Base-by-base conservation (phyloP, 2,329 filamentous ascomycete species). In the Verticillium isaacii region DNA sequence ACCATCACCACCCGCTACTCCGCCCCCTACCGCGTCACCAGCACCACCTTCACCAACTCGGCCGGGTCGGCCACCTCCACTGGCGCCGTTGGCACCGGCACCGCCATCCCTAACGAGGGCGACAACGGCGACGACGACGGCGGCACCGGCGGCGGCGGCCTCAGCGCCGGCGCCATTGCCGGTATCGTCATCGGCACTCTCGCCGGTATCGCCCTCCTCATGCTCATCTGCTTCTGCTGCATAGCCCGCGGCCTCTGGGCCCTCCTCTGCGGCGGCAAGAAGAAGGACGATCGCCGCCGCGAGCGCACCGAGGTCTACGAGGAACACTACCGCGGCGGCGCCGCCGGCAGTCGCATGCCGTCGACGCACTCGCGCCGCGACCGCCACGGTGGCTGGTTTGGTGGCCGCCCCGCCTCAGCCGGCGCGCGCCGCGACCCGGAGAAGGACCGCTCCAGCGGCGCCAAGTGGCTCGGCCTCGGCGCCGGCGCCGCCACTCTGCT, bases 181-280 rank as follows among this genome's bases (percentile, higher is more conserved):
- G 90, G 90, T 63, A 93, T 93, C 69, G 90, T 93, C 66, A 88
- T 93, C 61, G 90, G 90, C 65, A 84, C 86, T 12, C 80, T 93
- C 57, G 82, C 83, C 15, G 90, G 89, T 64, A 80, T 92, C 39
- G 75, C 82, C 50, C 78, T 93, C 2, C 83, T 93, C 25, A 77
- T 89, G 5, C 81, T 91, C 8, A 76, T 93, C 69, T 92, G 89
- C 80, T 87, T 91, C 77, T 93, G 87, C 82, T 91, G 89, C 78
- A 87, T 88, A 63, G 81, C 83, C 62, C 81, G 83, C 66, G 85
- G 85, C 15, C 77, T 88, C 54, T 89, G 86, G 82, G 80, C 85
- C 65, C 82, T 83, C 57, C 73, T 90, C 67, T 85, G 91, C 66
- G 88, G 88, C 36, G 82, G 85, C 68, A 79, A 78, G 67, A 79